Conservation (phyloP, 371 early-diverging fungal genomes). For the Mucor circinelloides region DNA sequence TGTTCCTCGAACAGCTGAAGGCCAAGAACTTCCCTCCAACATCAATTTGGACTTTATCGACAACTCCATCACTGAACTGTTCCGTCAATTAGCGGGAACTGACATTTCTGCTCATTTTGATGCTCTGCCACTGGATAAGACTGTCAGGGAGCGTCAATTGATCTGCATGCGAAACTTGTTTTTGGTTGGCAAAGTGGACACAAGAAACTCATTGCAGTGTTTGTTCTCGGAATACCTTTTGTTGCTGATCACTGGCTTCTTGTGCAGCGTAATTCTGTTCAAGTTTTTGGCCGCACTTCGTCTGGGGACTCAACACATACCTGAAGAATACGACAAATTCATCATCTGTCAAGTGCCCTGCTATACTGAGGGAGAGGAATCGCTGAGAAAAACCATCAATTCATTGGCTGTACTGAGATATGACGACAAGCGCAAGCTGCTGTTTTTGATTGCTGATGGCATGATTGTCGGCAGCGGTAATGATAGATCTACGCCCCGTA, state of each 20-base stretch:
- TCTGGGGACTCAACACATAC: constrained; percentile 68
- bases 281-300: constrained; percentile 94
- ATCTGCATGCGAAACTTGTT: constrained; percentile 83
- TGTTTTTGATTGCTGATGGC: constrained; percentile 91
- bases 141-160: constrained; percentile 43
- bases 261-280: constrained; percentile 87
- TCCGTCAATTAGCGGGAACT: constrained; percentile 62
- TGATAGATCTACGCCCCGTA: constrained; percentile 95
- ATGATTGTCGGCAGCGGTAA: constrained; percentile 97
- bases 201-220: constrained; percentile 80
- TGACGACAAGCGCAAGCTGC: constrained; percentile 93
- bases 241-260: constrained; percentile 73
- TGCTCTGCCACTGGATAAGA: constrained; percentile 40
- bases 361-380: constrained; percentile 98
- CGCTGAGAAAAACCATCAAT: constrained; percentile 91
- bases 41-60: constrained; percentile 55
- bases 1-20: constrained; percentile 16
- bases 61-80: constrained; percentile 65
- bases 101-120: constrained; percentile 73
- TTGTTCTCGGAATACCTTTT: constrained; percentile 87
- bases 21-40: constrained; percentile 13
- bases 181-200: constrained; percentile 89
- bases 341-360: constrained; percentile 93
- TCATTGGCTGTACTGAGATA: constrained; percentile 89
- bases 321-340: constrained; percentile 85